Evolutionary conservation across 2,329 filamentous ascomycete genomes (phyloP), one percentile per base, ranked within the genome.

Genomic region (Aureobasidium sp.): DNA sequence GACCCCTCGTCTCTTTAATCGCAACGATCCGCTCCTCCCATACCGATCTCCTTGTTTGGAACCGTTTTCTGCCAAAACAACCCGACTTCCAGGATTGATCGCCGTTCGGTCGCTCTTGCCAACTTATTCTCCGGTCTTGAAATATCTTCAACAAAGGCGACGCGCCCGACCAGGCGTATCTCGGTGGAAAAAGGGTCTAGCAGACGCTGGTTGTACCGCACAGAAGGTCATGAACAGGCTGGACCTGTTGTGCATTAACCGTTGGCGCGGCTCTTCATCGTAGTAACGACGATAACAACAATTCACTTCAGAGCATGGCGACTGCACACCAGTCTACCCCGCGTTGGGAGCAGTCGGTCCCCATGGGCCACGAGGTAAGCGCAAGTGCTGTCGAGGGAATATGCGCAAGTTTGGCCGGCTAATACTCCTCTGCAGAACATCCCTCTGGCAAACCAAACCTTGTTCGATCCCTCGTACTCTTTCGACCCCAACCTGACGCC

Each of bases 301-400:
- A 53, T 29, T 8, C 47, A 35, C 19, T 37, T 45, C 29, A 6
- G 24, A 37, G n/a, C 42, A 61, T 61, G 60, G 60, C 60, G 22
- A 61, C 60, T 33, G 60, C 60, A 45, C 56, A 47, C 33, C 60
- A 61, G 17, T 24, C 60, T 40, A 31, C 50, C 60, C 48, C 60
- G 50, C 61, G 56, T 35, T 63, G 61, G 61, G 48, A 63, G 19
- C 61, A 59, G 12, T 42, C 61, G 8, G 61, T 59, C 15, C 61
- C 61, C 15, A n/a, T 50, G 22, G 39, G 19, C 44, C 49, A 57
- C 22, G 47, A 62, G 37, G 52, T 62, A 37, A 52, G 52, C 45
- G 11, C 45, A 22, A 48, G 14, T 47, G 27, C 22, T 7, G 11
- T 39, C 44, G 14, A 49, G 8, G 11, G 15, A 15, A 5, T 22